Evolutionary conservation across 176 grass and related monocot species (phyloP).

Genomic region (Leersia perrieri): DNA sequence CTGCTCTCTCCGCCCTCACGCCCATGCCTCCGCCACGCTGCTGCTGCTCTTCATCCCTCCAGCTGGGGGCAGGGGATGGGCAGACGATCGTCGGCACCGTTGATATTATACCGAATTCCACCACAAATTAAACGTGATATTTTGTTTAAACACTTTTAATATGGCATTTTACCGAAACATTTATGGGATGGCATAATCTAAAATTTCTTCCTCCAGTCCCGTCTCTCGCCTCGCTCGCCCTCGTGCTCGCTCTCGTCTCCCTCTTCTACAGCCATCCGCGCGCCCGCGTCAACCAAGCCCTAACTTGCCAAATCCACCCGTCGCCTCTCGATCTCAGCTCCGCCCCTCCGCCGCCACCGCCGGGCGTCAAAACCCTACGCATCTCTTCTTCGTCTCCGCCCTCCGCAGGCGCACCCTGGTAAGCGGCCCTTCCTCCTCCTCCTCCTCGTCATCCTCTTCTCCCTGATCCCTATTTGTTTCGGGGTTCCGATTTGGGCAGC

Average conservation of each 20-base stretch:
- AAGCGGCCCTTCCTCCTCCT: slow-evolving; percentile 28
- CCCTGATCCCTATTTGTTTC: slow-evolving; percentile 4
- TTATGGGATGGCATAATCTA: too few relatives aligned
- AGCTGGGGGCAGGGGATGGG: too few relatives aligned
- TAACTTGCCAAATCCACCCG: slow-evolving; percentile 43
- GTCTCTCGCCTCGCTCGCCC: background rate
- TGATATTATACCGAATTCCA: too few relatives aligned
- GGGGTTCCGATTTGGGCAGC: slow-evolving; percentile 18
- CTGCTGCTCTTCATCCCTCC: too few relatives aligned
- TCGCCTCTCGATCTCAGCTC: slow-evolving; percentile 36
- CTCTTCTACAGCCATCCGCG: background rate
- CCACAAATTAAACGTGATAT: too few relatives aligned
- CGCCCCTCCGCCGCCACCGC: background rate
- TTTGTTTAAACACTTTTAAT: too few relatives aligned
- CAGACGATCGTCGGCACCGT: too few relatives aligned
- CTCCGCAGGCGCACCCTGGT: slow-evolving; percentile 9
- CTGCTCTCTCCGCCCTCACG: too few relatives aligned
- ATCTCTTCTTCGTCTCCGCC: background rate
- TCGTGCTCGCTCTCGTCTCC: slow-evolving; percentile 16
- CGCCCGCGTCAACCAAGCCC: slow-evolving; percentile 59
- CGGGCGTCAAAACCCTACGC: slow-evolving; percentile 44
- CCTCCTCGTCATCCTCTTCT: background rate
- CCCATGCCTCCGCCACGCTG: too few relatives aligned
- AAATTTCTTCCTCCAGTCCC: too few relatives aligned
- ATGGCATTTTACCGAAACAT: too few relatives aligned